A percentile compares a stretch with the other conserved stretches of the same genome.
Conservation (phyloP, 108 stramenopile genomes). For the Conticribra guillardii region DNA sequence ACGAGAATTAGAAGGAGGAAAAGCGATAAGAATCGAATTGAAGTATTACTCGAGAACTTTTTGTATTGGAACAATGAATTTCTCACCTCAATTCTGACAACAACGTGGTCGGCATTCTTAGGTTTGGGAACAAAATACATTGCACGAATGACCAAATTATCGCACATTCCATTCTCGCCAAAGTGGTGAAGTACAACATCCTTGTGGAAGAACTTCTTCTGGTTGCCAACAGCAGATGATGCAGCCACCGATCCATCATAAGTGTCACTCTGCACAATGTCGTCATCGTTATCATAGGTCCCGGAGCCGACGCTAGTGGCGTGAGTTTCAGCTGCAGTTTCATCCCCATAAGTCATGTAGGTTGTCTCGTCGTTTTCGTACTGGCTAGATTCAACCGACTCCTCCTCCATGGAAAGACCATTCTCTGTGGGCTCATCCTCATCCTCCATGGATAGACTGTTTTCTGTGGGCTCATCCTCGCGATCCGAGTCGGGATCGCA, state of each 20-base stretch:
- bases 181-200: slow-evolving; percentile 43
- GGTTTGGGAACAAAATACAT: slow-evolving; percentile 51
- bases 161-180: slow-evolving; percentile 1
- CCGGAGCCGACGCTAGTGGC: neutral
- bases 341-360: neutral
- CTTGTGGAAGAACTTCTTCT: slow-evolving; percentile 42
- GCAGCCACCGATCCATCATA: slow-evolving; percentile 21
- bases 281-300: neutral
- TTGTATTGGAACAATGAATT: too few species aligned
- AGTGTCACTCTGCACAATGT: neutral
- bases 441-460: neutral
- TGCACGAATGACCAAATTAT: slow-evolving; percentile 39
- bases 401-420: neutral
- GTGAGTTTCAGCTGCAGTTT: neutral
- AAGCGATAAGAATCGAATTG: neutral
- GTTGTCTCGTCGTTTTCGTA: neutral
- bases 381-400: neutral
- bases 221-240: slow-evolving; percentile 5
- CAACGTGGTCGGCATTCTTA: slow-evolving; percentile 41
- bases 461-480: neutral
- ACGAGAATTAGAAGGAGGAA: neutral
- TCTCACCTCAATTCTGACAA: slow-evolving; percentile 60
- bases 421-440: neutral
- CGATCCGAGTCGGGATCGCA: neutral
- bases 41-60: neutral